These are phyloP conservation scores for Talaromyces funiculosus DNA, from an alignment of 2,329 filamentous ascomycete species.

Conservation along the genomic window DNA sequence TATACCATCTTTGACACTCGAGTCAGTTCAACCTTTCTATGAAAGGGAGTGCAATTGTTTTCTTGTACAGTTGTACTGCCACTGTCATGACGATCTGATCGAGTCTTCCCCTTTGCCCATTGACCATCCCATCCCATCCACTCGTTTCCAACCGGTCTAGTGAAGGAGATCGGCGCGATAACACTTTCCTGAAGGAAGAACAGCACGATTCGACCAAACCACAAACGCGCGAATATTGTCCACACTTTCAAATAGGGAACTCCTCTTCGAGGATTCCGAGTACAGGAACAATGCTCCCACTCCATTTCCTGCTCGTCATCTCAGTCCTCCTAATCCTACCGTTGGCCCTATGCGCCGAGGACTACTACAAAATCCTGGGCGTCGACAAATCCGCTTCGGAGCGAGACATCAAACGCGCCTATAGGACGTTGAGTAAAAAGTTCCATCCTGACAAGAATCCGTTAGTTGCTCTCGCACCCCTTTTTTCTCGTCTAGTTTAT, in stretches of 20 bases:
- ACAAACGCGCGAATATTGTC: neutral
- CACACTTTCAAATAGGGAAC: neutral
- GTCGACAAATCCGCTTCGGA: constrained; percentile 74
- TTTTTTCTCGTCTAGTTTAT: neutral
- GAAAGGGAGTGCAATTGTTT: neutral
- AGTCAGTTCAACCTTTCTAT: neutral
- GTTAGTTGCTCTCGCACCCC: constrained; percentile 46
- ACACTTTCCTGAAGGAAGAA: neutral
- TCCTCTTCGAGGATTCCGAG: neutral
- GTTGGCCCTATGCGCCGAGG: constrained; percentile 38
- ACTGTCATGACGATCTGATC: neutral
- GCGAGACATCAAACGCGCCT: constrained; percentile 87
- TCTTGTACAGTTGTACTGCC: neutral
- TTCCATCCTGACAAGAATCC: constrained; percentile 98
- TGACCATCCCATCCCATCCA: neutral
- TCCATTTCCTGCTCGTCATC: constrained; percentile 28
- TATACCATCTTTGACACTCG: neutral
- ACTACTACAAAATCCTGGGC: constrained; percentile 65
- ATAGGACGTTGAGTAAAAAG: constrained; percentile 87
- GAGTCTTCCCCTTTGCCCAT: neutral
- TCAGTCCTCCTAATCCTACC: constrained; percentile 31
- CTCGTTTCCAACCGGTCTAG: neutral
- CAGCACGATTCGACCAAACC: too few species aligned
- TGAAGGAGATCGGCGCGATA: neutral
- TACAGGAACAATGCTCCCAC: constrained; percentile 25